Conservation (phyloP, 257 asterid genomes). For the Agastache rugosa region DNA sequence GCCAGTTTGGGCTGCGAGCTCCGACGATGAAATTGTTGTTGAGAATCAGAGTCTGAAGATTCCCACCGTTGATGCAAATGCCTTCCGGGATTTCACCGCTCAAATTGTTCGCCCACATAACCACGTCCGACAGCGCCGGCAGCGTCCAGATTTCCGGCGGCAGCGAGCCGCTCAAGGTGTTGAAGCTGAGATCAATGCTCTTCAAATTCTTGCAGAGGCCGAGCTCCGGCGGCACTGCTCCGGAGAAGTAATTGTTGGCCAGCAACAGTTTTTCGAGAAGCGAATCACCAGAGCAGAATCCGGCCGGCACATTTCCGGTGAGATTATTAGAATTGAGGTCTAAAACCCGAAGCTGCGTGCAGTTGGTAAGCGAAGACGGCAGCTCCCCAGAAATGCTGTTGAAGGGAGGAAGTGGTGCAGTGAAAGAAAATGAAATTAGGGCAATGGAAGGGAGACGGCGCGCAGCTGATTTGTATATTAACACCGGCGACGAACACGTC, state of each 20-base stretch:
- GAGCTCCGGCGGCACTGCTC: conserved; percentile 68
- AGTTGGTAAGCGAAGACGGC: conserved; percentile 64
- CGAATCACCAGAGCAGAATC: conserved; percentile 60
- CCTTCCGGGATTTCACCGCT: conserved; percentile 82
- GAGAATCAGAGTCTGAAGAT: conserved; percentile 85
- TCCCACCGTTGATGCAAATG: conserved; percentile 80
- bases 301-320: conserved; percentile 71
- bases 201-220: conserved; percentile 62
- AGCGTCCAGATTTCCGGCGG: conserved; percentile 76
- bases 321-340: conserved; percentile 82
- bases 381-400: conserved; percentile 76
- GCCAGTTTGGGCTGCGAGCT: conserved; percentile 72
- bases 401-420: no score
- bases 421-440: no score
- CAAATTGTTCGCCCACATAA: conserved; percentile 88
- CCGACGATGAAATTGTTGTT: conserved; percentile 78
- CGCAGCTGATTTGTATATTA: no score
- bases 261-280: conserved; percentile 62
- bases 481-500: no score
- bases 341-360: conserved; percentile 63
- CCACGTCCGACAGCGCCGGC: conserved; percentile 70
- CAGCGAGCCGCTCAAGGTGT: conserved; percentile 57
- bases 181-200: conserved; percentile 88
- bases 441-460: no score
- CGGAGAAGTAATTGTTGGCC: conserved; percentile 69